phyloP scores from a whole-genome alignment of 2,329 filamentous ascomycete genomes.

The Talaromyces sp. region DNA sequence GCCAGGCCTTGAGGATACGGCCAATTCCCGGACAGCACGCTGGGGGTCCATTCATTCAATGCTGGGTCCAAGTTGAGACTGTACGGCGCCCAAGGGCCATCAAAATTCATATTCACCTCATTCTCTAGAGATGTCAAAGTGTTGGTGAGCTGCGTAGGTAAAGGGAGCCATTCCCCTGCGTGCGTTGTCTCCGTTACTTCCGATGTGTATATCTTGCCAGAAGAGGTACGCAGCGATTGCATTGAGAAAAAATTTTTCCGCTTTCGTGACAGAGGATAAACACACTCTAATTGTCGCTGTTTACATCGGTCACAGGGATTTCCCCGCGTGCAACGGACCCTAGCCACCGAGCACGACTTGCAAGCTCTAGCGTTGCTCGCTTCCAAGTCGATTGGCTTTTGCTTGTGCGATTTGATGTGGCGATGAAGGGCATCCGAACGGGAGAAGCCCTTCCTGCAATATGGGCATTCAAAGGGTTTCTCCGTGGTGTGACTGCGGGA shows the following conservation, averaged over 20 bases:
- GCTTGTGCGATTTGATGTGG: neutral
- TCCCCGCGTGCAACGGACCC: neutral
- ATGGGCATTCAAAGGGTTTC: neutral
- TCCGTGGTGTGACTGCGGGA: neutral
- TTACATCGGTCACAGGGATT: neutral
- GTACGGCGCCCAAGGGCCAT: neutral
- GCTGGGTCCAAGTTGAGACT: neutral
- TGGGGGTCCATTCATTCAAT: neutral
- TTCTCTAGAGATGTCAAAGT: neutral
- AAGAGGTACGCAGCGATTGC: neutral
- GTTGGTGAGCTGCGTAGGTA: neutral
- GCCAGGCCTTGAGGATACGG: neutral
- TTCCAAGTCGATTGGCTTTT: neutral
- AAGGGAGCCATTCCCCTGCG: neutral
- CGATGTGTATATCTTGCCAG: neutral
- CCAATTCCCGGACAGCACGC: neutral
- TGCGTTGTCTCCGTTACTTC: neutral
- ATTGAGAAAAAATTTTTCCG: neutral
- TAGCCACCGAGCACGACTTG: neutral
- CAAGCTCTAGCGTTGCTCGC: neutral
- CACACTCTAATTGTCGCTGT: neutral
- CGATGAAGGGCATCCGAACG: neutral
- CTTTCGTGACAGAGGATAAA: neutral
- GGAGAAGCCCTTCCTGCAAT: neutral
- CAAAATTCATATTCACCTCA: neutral